A percentile compares a stretch with the other conserved stretches of the same genome.
Evolutionary conservation across 2,329 filamentous ascomycete species (phyloP).

Genomic region (Dendrostoma leiphaemia): DNA sequence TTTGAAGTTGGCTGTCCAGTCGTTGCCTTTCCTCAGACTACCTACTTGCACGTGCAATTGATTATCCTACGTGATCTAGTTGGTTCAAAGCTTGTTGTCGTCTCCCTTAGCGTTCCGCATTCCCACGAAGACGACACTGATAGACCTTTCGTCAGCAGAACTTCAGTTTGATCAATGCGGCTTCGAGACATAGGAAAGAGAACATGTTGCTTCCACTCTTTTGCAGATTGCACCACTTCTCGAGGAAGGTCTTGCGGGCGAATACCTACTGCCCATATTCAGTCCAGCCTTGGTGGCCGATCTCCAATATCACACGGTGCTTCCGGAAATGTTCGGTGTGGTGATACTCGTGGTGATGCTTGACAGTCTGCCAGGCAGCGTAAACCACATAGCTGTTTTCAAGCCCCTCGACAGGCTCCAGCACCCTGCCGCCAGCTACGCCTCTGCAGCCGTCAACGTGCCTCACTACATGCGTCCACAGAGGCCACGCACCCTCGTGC

Average conservation of each 20-base stretch:
- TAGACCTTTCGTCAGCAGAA: too few relatives aligned
- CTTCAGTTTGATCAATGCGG: too few relatives aligned
- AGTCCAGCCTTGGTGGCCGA: constrained; percentile 28
- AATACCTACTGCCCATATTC: constrained; percentile 34
- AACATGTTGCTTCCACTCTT: too few relatives aligned
- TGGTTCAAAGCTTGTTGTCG: too few relatives aligned
- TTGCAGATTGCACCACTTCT: background rate
- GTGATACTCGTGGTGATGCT: constrained; percentile 32
- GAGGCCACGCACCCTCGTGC: constrained; percentile 23
- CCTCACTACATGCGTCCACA: constrained; percentile 24
- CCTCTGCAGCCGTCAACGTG: constrained; percentile 30
- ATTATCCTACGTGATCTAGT: too few relatives aligned
- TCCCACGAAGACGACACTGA: too few relatives aligned
- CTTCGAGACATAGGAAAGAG: too few relatives aligned
- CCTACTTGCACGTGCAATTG: too few relatives aligned
- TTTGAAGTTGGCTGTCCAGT: too few relatives aligned
- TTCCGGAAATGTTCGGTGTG: constrained; percentile 30
- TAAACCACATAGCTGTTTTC: constrained; percentile 29
- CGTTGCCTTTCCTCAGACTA: too few relatives aligned
- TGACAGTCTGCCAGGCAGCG: constrained; percentile 33
- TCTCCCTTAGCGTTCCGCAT: too few relatives aligned
- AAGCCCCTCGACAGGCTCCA: constrained; percentile 29
- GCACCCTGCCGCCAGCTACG: constrained; percentile 30
- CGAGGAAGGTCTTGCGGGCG: too few relatives aligned
- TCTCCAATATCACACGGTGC: constrained; percentile 26